phyloP scores from a whole-genome alignment of 169 alveolate genomes.

The Plasmodium cynomolgi region DNA sequence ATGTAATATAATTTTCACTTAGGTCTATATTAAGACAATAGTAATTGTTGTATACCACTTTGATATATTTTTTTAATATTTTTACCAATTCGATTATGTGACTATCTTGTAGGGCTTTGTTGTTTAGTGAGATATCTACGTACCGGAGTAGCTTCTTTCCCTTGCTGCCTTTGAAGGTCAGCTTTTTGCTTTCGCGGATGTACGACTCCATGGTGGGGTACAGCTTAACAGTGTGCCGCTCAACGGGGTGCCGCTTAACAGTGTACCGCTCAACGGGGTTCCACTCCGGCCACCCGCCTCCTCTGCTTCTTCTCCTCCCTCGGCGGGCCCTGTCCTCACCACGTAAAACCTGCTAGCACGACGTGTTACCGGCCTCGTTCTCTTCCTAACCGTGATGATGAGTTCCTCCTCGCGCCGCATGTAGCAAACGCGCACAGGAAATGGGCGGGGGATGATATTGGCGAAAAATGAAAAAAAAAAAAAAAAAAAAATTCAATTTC shows the following conservation, averaged over 20 bases:
- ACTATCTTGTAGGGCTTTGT: slow-evolving; percentile 49
- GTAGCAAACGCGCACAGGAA: background rate
- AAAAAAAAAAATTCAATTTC: background rate
- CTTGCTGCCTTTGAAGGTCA: slow-evolving; percentile 34
- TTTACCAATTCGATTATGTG: slow-evolving; percentile 63
- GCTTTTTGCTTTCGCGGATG: slow-evolving; percentile 62
- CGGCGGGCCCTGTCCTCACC: background rate
- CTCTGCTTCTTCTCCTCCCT: background rate
- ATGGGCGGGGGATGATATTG: background rate
- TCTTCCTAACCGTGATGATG: background rate
- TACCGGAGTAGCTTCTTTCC: slow-evolving; percentile 47
- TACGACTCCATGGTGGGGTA: slow-evolving; percentile 66
- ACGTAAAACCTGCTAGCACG: background rate
- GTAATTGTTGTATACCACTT: slow-evolving; percentile 18
- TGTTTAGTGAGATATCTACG: slow-evolving; percentile 61
- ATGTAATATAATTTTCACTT: slow-evolving; percentile 67
- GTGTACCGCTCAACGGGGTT: too few relatives aligned
- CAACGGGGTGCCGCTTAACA: too few relatives aligned
- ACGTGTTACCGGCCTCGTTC: background rate
- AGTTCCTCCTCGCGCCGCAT: background rate
- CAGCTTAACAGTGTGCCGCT: too few relatives aligned
- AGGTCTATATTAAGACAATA: slow-evolving; percentile 62
- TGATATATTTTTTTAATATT: slow-evolving; percentile 42
- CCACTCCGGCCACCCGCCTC: background rate
- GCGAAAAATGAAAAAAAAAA: background rate